A percentile compares a stretch with the other conserved stretches of the same genome.
Conservation (phyloP, 2,329 filamentous ascomycete genomes). For the Ophiostoma sp. region DNA sequence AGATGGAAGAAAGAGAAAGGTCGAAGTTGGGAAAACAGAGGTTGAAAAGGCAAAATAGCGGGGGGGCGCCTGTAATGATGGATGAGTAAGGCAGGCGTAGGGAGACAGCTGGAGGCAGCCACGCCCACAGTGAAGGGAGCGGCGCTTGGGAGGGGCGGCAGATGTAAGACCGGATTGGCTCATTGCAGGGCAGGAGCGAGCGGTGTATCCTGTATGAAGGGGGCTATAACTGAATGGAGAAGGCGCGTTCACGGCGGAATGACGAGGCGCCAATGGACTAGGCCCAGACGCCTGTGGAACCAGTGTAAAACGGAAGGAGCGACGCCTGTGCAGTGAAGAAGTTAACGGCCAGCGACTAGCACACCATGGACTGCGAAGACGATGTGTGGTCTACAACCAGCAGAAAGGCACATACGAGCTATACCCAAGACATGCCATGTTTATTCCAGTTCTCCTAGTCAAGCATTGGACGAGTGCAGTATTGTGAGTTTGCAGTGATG, state of each 20-base stretch:
- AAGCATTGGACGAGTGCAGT: not conserved
- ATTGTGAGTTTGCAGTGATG: not conserved
- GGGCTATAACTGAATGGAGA: not conserved
- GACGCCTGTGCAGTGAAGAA: not conserved
- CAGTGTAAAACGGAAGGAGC: not conserved
- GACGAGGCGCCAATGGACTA: not conserved
- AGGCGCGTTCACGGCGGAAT: slow-evolving; percentile 6
- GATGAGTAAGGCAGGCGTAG: slow-evolving; percentile 7
- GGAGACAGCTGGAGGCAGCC: not conserved
- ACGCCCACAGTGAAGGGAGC: too few relatives aligned
- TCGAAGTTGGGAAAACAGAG: not conserved
- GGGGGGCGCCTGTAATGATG: slow-evolving; percentile 3
- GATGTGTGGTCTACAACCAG: too few relatives aligned
- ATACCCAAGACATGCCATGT: too few relatives aligned
- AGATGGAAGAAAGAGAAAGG: not conserved
- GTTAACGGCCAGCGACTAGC: not conserved
- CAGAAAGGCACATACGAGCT: too few relatives aligned
- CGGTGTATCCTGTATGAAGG: not conserved
- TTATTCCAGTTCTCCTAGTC: too few relatives aligned
- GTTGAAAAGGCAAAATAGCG: slow-evolving; percentile 14
- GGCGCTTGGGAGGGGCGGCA: not conserved
- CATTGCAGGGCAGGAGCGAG: not conserved
- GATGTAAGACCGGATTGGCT: slow-evolving; percentile 2
- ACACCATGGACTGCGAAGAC: not conserved
- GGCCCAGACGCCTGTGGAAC: slow-evolving; percentile 4